Percentiles rank a stretch among this genome's conserved stretches.
These are phyloP conservation scores for Begonia fuchsioides DNA, from an alignment of 306 rosid species.

Conservation along the genomic window DNA sequence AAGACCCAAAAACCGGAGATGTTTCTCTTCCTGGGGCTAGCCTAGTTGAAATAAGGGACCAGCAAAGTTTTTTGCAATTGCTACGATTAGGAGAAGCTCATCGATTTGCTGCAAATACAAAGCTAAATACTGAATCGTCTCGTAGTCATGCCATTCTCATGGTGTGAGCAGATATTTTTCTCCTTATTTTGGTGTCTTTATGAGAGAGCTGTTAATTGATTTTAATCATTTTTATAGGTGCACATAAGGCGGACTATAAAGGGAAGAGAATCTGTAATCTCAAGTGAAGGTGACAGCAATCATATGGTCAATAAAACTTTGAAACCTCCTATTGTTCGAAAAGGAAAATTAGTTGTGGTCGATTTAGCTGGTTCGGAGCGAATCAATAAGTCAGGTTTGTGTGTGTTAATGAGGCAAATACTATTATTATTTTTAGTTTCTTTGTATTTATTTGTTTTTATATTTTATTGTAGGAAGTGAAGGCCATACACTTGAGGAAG, in stretches of 20 bases:
- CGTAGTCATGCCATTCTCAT: slow-evolving; percentile 97
- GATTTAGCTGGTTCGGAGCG: slow-evolving; percentile 99
- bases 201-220: not conserved
- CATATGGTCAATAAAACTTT: slow-evolving; percentile 40
- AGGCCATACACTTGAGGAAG: slow-evolving; percentile 92
- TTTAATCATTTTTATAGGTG: slow-evolving; percentile 38
- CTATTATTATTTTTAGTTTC: not conserved
- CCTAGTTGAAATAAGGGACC: slow-evolving; percentile 75
- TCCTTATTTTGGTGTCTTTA: slow-evolving; percentile 11
- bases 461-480: slow-evolving; percentile 69
- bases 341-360: slow-evolving; percentile 82
- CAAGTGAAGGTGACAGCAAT: slow-evolving; percentile 50
- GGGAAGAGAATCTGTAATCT: slow-evolving; percentile 56
- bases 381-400: slow-evolving; percentile 84
- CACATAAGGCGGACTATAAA: slow-evolving; percentile 62
- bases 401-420: slow-evolving; percentile 3
- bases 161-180: slow-evolving; percentile 33
- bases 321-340: slow-evolving; percentile 70
- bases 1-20: slow-evolving; percentile 96
- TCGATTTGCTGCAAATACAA: slow-evolving; percentile 94
- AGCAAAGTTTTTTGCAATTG: slow-evolving; percentile 72
- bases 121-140: slow-evolving; percentile 91
- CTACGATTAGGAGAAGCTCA: slow-evolving; percentile 90
- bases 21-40: slow-evolving; percentile 93
- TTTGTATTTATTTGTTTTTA: slow-evolving; percentile 5